phyloP scores from a whole-genome alignment of 139 green algal species.

The Volvox reticuliferus region DNA sequence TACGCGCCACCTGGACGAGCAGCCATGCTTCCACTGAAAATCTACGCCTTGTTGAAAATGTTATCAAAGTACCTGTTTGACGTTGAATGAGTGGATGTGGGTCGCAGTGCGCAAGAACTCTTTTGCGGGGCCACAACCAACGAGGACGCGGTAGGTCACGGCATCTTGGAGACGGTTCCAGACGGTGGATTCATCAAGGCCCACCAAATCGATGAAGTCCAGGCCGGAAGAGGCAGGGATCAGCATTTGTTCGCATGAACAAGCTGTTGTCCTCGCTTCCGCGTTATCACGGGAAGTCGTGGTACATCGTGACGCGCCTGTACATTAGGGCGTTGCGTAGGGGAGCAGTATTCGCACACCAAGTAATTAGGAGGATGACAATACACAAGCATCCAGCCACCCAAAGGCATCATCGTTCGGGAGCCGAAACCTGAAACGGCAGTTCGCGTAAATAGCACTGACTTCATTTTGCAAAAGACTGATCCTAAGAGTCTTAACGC shows the following conservation, averaged over 20 bases:
- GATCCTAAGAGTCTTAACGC: background rate
- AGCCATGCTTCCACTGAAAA: too few relatives aligned
- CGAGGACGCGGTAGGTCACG: constrained; percentile 17
- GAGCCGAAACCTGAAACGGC: background rate
- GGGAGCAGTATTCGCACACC: background rate
- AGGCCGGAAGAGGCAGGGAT: background rate
- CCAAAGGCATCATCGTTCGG: background rate
- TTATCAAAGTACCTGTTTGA: background rate
- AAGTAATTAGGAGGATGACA: background rate
- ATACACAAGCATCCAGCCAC: background rate
- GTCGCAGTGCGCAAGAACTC: background rate
- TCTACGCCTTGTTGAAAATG: background rate
- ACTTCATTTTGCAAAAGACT: background rate
- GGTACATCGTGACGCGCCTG: background rate
- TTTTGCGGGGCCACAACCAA: background rate
- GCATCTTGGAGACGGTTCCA: constrained; percentile 14
- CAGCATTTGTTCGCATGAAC: too few relatives aligned
- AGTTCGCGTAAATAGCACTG: background rate
- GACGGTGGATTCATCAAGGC: background rate
- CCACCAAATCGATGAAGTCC: constrained; percentile 14
- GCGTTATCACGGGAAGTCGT: background rate
- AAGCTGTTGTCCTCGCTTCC: too few relatives aligned
- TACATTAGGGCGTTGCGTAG: background rate
- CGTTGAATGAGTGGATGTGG: background rate
- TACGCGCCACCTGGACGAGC: too few relatives aligned